A percentile compares a stretch with the other conserved stretches of the same genome.
Conservation (phyloP, 495 filamentous ascomycete genomes). For the Aspergillus funiculosus region DNA sequence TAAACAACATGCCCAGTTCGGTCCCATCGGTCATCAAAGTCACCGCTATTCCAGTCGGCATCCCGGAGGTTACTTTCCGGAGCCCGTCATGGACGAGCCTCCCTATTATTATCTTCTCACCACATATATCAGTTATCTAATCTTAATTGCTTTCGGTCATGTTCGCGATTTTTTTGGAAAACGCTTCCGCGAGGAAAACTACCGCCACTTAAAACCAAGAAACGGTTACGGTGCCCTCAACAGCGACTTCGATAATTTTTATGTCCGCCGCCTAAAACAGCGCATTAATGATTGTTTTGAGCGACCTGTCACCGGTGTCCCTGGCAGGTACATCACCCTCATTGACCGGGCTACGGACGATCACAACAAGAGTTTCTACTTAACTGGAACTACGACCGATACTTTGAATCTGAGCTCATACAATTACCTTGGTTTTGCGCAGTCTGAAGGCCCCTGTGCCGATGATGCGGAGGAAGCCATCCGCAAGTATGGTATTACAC, state of each 20-base stretch:
- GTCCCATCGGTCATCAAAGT: conserved; percentile 67
- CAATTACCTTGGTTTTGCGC: conserved; percentile 97
- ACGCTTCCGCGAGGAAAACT: conserved; percentile 76
- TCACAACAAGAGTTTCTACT: conserved; percentile 79
- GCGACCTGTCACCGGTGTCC: conserved; percentile 85
- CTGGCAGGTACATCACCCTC: conserved; percentile 87
- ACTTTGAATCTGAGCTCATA: conserved; percentile 98
- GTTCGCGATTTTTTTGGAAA: conserved; percentile 97
- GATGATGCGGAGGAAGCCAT: conserved; percentile 84
- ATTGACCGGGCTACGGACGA: conserved; percentile 83
- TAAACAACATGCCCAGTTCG: conserved; percentile 85
- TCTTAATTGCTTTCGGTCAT: conserved; percentile 92
- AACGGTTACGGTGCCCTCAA: conserved; percentile 97
- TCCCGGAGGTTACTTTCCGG: conserved; percentile 67
- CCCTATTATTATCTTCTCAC: conserved; percentile 95
- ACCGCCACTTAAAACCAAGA: conserved; percentile 71
- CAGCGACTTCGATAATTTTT: conserved; percentile 98
- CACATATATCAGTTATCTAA: conserved; percentile 94
- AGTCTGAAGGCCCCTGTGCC: conserved; percentile 94
- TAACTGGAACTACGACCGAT: conserved; percentile 87
- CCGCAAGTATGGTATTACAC: conserved; percentile 74
- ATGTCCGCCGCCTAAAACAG: conserved; percentile 84
- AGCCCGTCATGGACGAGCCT: conserved; percentile 89
- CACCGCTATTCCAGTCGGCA: conserved; percentile 86
- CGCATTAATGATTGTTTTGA: conserved; percentile 96